A percentile compares a stretch with the other conserved stretches of the same genome.
phyloP scores from a whole-genome alignment of 495 filamentous ascomycete species.

The Massariosphaeria phaeospora region DNA sequence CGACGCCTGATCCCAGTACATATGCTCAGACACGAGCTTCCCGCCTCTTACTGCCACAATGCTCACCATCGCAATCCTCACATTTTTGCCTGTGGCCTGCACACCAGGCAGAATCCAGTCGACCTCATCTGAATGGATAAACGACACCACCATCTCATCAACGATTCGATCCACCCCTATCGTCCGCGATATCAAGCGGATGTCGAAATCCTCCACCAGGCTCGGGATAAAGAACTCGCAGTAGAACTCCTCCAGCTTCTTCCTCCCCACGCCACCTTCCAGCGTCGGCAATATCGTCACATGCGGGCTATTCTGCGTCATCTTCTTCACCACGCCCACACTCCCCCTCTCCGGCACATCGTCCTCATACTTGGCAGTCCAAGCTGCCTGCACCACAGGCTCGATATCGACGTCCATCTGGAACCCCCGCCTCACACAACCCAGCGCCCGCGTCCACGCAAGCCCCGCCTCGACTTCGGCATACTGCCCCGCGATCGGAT shows the following conservation, averaged over 20 bases:
- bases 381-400: constrained; percentile 14
- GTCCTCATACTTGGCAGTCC: constrained; percentile 21
- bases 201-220: constrained; percentile 34
- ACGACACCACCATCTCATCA: constrained; percentile 40
- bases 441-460: constrained; percentile 55
- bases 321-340: constrained; percentile 33
- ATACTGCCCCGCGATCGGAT: constrained; percentile 49
- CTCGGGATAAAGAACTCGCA: constrained; percentile 39
- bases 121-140: constrained; percentile 39
- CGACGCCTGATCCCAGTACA: constrained; percentile 43
- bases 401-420: constrained; percentile 31
- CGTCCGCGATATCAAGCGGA: constrained; percentile 37
- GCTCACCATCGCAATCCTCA: constrained; percentile 38
- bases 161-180: constrained; percentile 39
- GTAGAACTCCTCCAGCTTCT: constrained; percentile 38
- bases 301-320: constrained; percentile 37
- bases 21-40: constrained; percentile 40
- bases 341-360: constrained; percentile 27
- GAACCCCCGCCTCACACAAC: constrained; percentile 35
- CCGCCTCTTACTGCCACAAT: constrained; percentile 38
- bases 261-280: constrained; percentile 37
- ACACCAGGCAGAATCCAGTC: constrained; percentile 42
- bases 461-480: constrained; percentile 50
- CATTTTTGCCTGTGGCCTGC: constrained; percentile 37
- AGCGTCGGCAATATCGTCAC: constrained; percentile 39